Evolutionary conservation across 352 stramenopile species (phyloP).

Genomic region (Pythium phragmitis): DNA sequence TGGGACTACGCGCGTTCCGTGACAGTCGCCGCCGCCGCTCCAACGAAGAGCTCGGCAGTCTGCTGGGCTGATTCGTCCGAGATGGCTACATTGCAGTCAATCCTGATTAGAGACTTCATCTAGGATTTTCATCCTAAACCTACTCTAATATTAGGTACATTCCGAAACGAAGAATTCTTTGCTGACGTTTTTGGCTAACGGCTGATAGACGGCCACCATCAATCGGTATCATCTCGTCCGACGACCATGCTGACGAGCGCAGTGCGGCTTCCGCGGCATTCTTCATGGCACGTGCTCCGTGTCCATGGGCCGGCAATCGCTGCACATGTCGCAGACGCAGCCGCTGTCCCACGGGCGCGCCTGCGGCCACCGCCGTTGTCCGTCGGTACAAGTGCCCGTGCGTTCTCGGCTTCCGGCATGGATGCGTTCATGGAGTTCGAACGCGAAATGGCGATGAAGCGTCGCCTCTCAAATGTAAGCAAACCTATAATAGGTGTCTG

Average conservation of each 20-base stretch:
- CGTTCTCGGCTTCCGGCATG: constrained; percentile 49
- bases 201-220: constrained; percentile 25
- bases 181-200: constrained; percentile 9
- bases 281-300: constrained; percentile 24
- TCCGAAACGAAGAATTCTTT: background rate
- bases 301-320: background rate
- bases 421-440: constrained; percentile 88
- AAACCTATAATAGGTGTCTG: background rate
- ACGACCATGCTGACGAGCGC: constrained; percentile 3
- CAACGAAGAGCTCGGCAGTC: constrained; percentile 21
- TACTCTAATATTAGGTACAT: constrained; percentile 12
- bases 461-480: constrained; percentile 28
- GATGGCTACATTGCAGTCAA: constrained; percentile 23
- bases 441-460: constrained; percentile 75
- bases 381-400: background rate
- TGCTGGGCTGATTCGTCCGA: constrained; percentile 27
- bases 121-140: constrained; percentile 14
- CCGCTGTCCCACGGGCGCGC: background rate
- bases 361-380: background rate
- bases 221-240: background rate
- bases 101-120: constrained; percentile 12
- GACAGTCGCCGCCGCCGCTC: constrained; percentile 24
- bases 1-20: constrained; percentile 45
- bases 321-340: background rate
- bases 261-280: constrained; percentile 15